Conservation (phyloP, 805 yeast species). For the Metschnikowia borealis region DNA sequence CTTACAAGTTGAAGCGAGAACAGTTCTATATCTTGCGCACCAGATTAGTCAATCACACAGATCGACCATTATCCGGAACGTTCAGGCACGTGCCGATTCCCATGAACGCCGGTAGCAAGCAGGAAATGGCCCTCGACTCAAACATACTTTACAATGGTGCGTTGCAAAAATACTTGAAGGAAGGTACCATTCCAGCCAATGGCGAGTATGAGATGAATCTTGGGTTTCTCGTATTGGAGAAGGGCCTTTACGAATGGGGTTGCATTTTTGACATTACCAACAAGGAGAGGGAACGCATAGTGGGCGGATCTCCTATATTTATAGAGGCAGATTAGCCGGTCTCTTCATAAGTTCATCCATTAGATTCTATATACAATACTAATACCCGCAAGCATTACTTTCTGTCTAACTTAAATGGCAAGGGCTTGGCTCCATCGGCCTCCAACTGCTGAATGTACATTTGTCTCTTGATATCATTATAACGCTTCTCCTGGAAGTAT, state of each 20-base stretch:
- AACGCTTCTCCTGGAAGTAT: constrained; percentile 87
- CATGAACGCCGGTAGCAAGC: constrained; percentile 9
- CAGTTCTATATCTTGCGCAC: constrained; percentile 50
- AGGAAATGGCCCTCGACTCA: constrained; percentile 40
- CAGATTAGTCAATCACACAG: constrained; percentile 46
- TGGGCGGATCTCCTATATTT: constrained; percentile 32
- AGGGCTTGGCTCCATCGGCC: constrained; percentile 47
- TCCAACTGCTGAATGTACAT: constrained; percentile 67
- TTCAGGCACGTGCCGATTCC: constrained; percentile 55
- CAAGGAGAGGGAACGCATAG: constrained; percentile 17
- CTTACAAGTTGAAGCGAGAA: constrained; percentile 28
- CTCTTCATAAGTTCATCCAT: neutral
- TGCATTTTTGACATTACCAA: constrained; percentile 27
- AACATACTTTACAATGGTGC: constrained; percentile 70
- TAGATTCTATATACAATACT: constrained; percentile 8
- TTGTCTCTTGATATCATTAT: constrained; percentile 67
- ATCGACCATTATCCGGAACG: constrained; percentile 45
- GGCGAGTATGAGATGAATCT: constrained; percentile 40
- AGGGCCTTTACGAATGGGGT: constrained; percentile 84
- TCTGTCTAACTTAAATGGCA: constrained; percentile 27
- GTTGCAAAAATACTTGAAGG: constrained; percentile 51
- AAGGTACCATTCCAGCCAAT: constrained; percentile 38
- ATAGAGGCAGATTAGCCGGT: constrained; percentile 22
- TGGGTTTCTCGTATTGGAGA: constrained; percentile 63
- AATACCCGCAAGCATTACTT: constrained; percentile 9